Evolutionary conservation across 768 basidiomycete species (phyloP).

Genomic region (Tulasnella sp.): DNA sequence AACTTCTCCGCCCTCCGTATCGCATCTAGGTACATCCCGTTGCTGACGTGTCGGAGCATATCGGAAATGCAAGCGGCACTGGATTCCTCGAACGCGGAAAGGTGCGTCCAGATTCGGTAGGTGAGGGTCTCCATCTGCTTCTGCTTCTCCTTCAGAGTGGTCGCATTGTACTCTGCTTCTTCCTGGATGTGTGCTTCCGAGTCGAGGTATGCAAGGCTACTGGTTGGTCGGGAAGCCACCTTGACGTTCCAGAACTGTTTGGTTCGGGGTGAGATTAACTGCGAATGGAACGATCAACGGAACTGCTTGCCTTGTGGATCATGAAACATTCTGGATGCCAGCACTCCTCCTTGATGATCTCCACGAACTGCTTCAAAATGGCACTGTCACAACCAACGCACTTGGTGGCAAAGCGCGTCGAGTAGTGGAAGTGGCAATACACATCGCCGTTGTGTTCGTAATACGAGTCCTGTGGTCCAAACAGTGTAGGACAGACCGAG

Average conservation of each 20-base stretch:
- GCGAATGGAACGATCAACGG: neutral
- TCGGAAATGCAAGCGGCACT: constrained; percentile 98
- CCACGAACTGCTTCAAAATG: constrained; percentile 98
- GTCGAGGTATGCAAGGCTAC: constrained; percentile 29
- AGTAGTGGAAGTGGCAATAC: constrained; percentile 99
- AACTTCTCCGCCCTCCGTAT: constrained; percentile 98
- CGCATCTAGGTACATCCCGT: constrained; percentile 91
- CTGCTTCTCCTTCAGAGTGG: constrained; percentile 83
- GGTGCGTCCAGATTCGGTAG: constrained; percentile 97
- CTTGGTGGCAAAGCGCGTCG: constrained; percentile 96
- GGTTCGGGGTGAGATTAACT: neutral
- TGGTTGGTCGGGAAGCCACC: constrained; percentile 37
- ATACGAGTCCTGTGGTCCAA: constrained; percentile 97
- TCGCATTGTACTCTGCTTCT: constrained; percentile 73
- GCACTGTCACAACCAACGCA: constrained; percentile 97
- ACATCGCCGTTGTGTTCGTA: constrained; percentile 97
- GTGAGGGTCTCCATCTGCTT: constrained; percentile 94
- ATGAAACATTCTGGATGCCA: constrained; percentile 99
- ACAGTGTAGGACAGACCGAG: constrained; percentile 90
- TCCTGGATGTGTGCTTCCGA: constrained; percentile 57
- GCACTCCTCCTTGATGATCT: constrained; percentile 97
- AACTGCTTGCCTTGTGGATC: constrained; percentile 85
- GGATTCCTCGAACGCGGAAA: constrained; percentile 97
- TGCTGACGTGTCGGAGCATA: constrained; percentile 97
- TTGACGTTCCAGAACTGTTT: constrained; percentile 99